These are phyloP conservation scores for Coniochaeta hoffmannii DNA, from an alignment of 2,329 filamentous ascomycete genomes.

Conservation along the genomic window DNA sequence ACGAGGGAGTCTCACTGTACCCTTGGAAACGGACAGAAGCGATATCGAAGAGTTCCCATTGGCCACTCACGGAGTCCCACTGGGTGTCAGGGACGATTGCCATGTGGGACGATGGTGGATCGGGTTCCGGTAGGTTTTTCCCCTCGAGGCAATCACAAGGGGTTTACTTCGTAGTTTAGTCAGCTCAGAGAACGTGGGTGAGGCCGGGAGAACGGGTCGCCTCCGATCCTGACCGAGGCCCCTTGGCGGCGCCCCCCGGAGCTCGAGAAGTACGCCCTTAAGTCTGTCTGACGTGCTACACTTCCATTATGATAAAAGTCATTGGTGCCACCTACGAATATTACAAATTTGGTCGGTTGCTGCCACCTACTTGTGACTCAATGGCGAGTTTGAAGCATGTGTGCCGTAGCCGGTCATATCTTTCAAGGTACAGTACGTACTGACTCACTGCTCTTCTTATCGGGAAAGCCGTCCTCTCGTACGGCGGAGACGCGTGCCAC, in stretches of 20 bases:
- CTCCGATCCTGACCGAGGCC: background rate
- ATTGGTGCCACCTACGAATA: background rate
- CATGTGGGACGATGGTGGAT: background rate
- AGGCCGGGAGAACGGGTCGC: background rate
- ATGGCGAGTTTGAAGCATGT: no score
- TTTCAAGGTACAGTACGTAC: no score
- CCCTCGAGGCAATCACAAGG: background rate
- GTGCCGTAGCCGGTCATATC: no score
- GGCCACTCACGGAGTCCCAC: background rate
- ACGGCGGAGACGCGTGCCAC: no score
- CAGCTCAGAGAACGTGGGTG: background rate
- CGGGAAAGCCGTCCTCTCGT: no score
- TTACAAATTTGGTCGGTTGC: background rate
- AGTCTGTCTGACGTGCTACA: background rate
- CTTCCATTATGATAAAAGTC: background rate
- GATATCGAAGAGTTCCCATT: background rate
- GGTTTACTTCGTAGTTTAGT: background rate
- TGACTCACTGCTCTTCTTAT: no score
- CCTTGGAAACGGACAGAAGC: background rate
- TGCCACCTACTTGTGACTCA: background rate
- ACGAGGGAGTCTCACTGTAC: background rate
- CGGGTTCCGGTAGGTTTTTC: background rate
- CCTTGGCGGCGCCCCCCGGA: background rate
- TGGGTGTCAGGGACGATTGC: background rate
- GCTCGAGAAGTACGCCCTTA: background rate